Conservation (phyloP, 148 eudicot genomes). For the Simmondsia chinensis region DNA sequence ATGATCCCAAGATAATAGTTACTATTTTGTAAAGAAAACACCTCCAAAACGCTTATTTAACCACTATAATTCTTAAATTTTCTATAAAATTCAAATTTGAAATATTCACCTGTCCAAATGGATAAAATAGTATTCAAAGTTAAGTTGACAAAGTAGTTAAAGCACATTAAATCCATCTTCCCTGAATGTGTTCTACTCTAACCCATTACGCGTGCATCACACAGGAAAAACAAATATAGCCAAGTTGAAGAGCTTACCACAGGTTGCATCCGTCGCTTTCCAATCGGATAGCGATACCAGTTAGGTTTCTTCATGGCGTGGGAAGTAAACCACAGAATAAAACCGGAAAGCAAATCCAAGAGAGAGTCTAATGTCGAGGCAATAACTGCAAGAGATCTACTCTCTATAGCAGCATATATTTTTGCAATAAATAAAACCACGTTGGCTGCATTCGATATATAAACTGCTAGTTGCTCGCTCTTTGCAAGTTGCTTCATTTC, state of each 20-base stretch:
- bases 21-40: no score
- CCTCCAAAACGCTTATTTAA: no score
- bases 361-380: constrained; percentile 55
- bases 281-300: constrained; percentile 39
- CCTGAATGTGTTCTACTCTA: no score
- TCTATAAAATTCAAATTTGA: no score
- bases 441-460: constrained; percentile 34
- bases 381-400: constrained; percentile 46
- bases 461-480: constrained; percentile 29
- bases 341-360: constrained; percentile 45
- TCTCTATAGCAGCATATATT: constrained; percentile 41
- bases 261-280: constrained; percentile 54
- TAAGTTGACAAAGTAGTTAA: no score
- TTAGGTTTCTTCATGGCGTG: constrained; percentile 45
- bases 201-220: no score
- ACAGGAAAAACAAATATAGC: background rate
- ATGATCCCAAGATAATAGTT: no score
- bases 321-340: constrained; percentile 51
- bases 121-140: no score
- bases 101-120: no score
- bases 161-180: no score
- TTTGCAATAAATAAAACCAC: constrained; percentile 36
- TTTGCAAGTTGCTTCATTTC: constrained; percentile 40
- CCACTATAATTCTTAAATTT: no score
- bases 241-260: constrained; percentile 24